A percentile compares a stretch with the other conserved stretches of the same genome.
These are phyloP conservation scores for Lindgomyces ingoldianus DNA, from an alignment of 495 filamentous ascomycete species.

Conservation along the genomic window DNA sequence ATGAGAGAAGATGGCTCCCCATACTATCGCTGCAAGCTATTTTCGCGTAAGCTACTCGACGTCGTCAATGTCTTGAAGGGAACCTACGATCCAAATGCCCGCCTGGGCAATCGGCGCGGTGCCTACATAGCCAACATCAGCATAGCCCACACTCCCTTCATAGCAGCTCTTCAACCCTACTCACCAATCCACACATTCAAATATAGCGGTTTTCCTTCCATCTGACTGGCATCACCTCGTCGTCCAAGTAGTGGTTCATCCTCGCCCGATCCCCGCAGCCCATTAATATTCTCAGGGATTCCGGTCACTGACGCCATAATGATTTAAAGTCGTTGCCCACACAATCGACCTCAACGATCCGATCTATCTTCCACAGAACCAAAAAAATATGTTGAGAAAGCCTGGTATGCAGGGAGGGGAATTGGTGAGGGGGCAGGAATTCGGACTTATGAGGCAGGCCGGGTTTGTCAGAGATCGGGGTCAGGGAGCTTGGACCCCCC, in stretches of 20 bases:
- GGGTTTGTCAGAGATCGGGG: not conserved
- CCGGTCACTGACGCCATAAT: conserved; percentile 59
- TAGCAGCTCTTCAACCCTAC: conserved; percentile 15
- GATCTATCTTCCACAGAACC: too few relatives aligned
- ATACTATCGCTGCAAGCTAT: conserved; percentile 71
- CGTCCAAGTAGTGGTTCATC: conserved; percentile 76
- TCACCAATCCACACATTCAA: conserved; percentile 78
- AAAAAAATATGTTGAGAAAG: too few relatives aligned
- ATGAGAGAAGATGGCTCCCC: conserved; percentile 68
- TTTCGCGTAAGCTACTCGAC: not conserved
- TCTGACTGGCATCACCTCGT: conserved; percentile 71
- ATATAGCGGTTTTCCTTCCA: conserved; percentile 59
- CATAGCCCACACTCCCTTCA: not conserved
- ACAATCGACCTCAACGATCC: too few relatives aligned
- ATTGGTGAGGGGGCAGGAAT: not conserved
- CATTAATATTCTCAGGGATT: conserved; percentile 45
- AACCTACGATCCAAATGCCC: conserved; percentile 64
- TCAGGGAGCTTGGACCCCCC: not conserved
- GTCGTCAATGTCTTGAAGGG: not conserved
- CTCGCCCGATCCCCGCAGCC: conserved; percentile 49
- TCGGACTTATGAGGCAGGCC: not conserved
- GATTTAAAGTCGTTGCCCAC: too few relatives aligned
- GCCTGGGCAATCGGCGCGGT: conserved; percentile 69
- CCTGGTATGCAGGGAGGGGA: not conserved
- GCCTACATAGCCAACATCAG: conserved; percentile 48